A percentile compares a stretch with the other conserved stretches of the same genome.
phyloP scores from a whole-genome alignment of 495 filamentous ascomycete genomes.

The Trypethelium eluteriae region DNA sequence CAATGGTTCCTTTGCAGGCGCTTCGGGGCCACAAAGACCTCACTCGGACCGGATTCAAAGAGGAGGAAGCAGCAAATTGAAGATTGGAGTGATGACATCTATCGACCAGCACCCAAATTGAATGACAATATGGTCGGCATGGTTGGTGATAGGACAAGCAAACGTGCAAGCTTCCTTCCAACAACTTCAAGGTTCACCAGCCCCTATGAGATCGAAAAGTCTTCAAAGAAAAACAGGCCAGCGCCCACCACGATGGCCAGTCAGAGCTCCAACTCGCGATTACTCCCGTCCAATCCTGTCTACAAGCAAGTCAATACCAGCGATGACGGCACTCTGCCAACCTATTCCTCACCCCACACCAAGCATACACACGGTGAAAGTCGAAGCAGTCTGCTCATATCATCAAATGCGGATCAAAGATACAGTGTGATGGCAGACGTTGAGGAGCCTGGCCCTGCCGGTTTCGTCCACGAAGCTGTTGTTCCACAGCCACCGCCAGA shows the following conservation, averaged over 20 bases:
- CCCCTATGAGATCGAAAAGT: conserved; percentile 67
- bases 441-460: conserved; percentile 74
- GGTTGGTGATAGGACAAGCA: conserved; percentile 59
- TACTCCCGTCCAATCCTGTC: conserved; percentile 60
- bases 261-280: conserved; percentile 69
- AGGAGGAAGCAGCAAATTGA: conserved; percentile 90
- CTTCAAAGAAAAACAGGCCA: conserved; percentile 43
- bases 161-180: conserved; percentile 75
- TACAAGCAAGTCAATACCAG: conserved; percentile 65
- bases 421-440: conserved; percentile 51
- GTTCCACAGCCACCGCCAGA: conserved; percentile 97
- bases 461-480: conserved; percentile 90
- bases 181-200: conserved; percentile 92
- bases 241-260: conserved; percentile 91
- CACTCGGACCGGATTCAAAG: conserved; percentile 58
- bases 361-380: conserved; percentile 35
- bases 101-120: conserved; percentile 75
- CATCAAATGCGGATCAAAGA: conserved; percentile 34
- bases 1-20: conserved; percentile 87
- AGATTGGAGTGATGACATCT: conserved; percentile 97
- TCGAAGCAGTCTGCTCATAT: conserved; percentile 43
- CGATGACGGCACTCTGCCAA: conserved; percentile 56
- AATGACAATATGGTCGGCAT: conserved; percentile 51
- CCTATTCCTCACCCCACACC: conserved; percentile 32
- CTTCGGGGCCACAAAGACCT: conserved; percentile 71